These are phyloP conservation scores for Claviceps monticola DNA, from an alignment of 2,329 filamentous ascomycete species.

Conservation along the genomic window DNA sequence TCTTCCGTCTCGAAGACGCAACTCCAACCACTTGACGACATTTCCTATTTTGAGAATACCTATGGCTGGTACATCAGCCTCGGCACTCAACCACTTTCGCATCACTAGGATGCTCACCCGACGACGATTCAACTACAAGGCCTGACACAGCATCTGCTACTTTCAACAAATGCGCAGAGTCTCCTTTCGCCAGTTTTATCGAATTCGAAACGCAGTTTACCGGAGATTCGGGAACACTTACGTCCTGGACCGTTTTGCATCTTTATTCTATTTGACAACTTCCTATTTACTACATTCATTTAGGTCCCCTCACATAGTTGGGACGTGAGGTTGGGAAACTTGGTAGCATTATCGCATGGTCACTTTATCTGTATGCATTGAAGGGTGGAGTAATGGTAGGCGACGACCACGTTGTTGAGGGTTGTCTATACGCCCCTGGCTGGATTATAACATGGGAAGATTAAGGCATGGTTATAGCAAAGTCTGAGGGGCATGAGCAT, in stretches of 20 bases:
- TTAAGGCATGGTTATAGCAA: neutral
- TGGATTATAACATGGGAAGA: neutral
- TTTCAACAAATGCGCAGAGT: conserved; percentile 2
- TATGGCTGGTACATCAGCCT: neutral
- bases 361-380: neutral
- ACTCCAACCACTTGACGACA: neutral
- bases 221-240: neutral
- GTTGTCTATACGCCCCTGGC: neutral
- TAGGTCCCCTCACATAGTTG: neutral
- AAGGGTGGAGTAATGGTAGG: neutral
- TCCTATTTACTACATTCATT: conserved; percentile 1
- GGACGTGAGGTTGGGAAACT: neutral
- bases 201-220: neutral
- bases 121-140: neutral
- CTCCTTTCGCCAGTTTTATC: neutral
- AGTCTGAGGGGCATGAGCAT: neutral
- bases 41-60: neutral
- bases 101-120: neutral
- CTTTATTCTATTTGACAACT: neutral
- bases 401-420: neutral
- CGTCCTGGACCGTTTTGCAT: neutral
- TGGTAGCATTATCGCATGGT: conserved; percentile 1
- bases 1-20: neutral
- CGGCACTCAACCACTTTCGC: neutral
- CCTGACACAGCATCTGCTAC: neutral